Base-by-base conservation (phyloP, 192 early-diverging fungal genomes). In the Glomus cerebriforme region DNA sequence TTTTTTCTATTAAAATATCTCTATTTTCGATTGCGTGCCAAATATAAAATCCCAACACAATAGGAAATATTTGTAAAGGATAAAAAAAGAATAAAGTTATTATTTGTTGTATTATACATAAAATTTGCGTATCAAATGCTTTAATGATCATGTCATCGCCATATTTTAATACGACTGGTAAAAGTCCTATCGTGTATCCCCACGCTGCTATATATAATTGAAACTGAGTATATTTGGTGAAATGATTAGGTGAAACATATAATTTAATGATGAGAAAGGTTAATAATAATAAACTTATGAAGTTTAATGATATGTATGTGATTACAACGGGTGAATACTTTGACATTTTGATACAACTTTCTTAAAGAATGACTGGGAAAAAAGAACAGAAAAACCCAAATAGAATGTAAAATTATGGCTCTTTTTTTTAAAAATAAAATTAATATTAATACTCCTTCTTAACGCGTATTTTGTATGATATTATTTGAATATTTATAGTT, bases 11-110 rank as follows among this genome's bases (percentile, higher is more conserved):
- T 54, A 12, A 12, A 22, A 45, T 27, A 4, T 73, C 5, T 22
- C 29, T 58, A 49, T 29, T 45, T n/a, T 29, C 17, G 6, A 29
- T 6, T 0, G 43, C 71, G 1, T 54, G 26, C 22, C 45, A 73
- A 59, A 73, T 10, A 49, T 27, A 73, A 59, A 73, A 29, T 19
- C 24, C 47, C 8, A 73, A 31, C 31, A 49, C 9, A 1, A 45
- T 24, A 19, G 45, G 24, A 59, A 73, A 59, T 26, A 73, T 7
- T 7, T 73, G 29, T 54, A 73, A 29, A 19, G 71, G 47, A 31
- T 31, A 54, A 32, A 73, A 73, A 45, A 73, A 73, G n/a, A 73
- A 22, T 54, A 54, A 54, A 54, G 15, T 0, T 54, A 54, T 54
- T 22, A 54, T 54, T 22, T 54, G 49, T 54, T 54, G 49, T 22